Percentiles rank a stretch among this genome's conserved stretches.
phyloP scores from a whole-genome alignment of 257 asterid genomes.

The Petunia secreta region DNA sequence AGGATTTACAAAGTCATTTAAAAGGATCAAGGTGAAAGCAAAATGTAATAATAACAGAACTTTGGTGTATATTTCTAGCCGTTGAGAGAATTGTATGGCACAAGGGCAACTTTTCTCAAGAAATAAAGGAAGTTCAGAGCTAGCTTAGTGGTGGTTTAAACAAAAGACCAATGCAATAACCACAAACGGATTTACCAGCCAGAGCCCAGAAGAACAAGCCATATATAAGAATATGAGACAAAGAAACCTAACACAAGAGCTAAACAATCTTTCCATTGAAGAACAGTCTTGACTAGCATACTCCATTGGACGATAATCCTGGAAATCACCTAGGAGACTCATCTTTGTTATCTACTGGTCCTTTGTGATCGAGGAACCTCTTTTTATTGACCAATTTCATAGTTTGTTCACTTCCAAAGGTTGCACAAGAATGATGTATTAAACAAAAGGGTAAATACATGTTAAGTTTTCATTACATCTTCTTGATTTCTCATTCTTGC shows the following conservation, averaged over 20 bases:
- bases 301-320: background rate
- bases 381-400: background rate
- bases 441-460: constrained; percentile 11
- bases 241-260: background rate
- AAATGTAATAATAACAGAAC: background rate
- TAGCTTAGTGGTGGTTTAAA: background rate
- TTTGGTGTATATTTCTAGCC: background rate
- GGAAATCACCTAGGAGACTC: background rate
- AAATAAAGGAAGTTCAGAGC: constrained; percentile 15
- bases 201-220: background rate
- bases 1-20: background rate
- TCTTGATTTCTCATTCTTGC: constrained; percentile 2
- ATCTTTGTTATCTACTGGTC: background rate
- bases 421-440: background rate
- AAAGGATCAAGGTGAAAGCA: background rate
- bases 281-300: constrained; percentile 1
- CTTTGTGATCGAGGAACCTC: background rate
- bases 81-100: background rate
- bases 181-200: background rate
- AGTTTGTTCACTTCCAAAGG: constrained; percentile 16
- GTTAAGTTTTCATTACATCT: background rate
- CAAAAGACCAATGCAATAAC: constrained; percentile 7
- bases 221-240: background rate
- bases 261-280: background rate
- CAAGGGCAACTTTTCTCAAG: background rate